A percentile compares a stretch with the other conserved stretches of the same genome.
phyloP scores from a whole-genome alignment of 106 monocot genomes.

The Iris macrosiphon region DNA sequence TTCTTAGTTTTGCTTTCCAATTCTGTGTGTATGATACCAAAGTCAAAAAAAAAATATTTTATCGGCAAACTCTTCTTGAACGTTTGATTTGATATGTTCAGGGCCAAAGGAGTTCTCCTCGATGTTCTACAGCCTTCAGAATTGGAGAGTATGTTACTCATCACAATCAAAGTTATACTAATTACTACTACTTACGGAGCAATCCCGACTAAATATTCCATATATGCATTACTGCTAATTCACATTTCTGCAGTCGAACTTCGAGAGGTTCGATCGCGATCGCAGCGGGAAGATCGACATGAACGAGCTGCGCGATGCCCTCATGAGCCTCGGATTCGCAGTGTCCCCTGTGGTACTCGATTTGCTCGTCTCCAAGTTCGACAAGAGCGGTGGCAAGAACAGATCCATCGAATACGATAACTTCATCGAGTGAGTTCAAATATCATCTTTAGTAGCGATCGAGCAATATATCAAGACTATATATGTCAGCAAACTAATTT shows the following conservation, averaged over 20 bases:
- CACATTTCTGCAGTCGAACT: slow-evolving; percentile 47
- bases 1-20: too few relatives aligned
- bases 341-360: slow-evolving; percentile 80
- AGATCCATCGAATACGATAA: slow-evolving; percentile 91
- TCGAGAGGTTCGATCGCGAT: slow-evolving; percentile 93
- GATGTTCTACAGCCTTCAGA: slow-evolving; percentile 94
- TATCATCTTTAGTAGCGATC: too few relatives aligned
- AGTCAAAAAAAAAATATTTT: too few relatives aligned
- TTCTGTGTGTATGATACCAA: too few relatives aligned
- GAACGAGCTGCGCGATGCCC: slow-evolving; percentile 74
- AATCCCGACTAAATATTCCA: too few relatives aligned
- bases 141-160: slow-evolving; percentile 71
- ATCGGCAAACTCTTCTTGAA: too few relatives aligned
- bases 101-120: slow-evolving; percentile 94
- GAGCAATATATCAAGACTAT: too few relatives aligned
- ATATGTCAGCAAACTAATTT: too few relatives aligned
- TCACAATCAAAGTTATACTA: too few relatives aligned
- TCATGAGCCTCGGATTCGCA: slow-evolving; percentile 78
- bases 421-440: slow-evolving; percentile 95
- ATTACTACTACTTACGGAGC: too few relatives aligned
- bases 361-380: slow-evolving; percentile 84
- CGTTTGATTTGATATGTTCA: too few relatives aligned
- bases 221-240: background rate
- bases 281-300: slow-evolving; percentile 86
- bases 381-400: slow-evolving; percentile 68